Evolutionary conservation across 202 grass and related monocot species (phyloP).

Genomic region (Setaria italica): DNA sequence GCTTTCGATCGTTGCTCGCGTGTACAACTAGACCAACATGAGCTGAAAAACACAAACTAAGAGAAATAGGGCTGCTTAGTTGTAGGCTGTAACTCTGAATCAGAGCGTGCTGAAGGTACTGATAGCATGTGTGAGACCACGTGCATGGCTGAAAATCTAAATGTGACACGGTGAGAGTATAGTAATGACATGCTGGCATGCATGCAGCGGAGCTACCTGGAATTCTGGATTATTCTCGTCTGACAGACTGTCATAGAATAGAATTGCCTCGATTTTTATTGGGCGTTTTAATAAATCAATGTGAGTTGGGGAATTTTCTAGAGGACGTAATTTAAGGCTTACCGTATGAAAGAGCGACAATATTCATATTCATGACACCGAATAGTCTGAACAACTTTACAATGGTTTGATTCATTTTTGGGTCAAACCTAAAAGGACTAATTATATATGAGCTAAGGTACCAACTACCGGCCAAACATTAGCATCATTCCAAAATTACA

Average conservation of each 20-base stretch:
- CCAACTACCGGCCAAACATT: too few relatives aligned
- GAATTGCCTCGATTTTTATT: neutral
- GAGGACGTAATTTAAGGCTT: too few relatives aligned
- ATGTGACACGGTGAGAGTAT: neutral
- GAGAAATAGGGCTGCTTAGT: neutral
- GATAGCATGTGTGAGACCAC: neutral
- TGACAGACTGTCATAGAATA: too few relatives aligned
- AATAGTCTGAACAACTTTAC: too few relatives aligned
- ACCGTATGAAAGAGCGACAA: too few relatives aligned
- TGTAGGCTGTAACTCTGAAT: neutral
- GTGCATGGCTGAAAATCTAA: neutral
- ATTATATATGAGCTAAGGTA: too few relatives aligned
- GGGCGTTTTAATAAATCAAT: neutral
- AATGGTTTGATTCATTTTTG: too few relatives aligned
- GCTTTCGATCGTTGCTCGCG: neutral
- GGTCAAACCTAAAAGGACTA: too few relatives aligned
- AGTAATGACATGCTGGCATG: neutral
- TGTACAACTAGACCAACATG: neutral
- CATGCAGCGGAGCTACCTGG: neutral
- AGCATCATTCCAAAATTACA: conserved; percentile 7
- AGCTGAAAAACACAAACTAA: neutral
- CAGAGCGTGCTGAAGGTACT: neutral
- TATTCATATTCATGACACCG: too few relatives aligned
- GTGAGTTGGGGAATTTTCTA: too few relatives aligned
- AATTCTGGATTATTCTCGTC: neutral